Base-by-base conservation (phyloP, 2,329 filamentous ascomycete genomes). In the Taxawa tesnikishii region DNA sequence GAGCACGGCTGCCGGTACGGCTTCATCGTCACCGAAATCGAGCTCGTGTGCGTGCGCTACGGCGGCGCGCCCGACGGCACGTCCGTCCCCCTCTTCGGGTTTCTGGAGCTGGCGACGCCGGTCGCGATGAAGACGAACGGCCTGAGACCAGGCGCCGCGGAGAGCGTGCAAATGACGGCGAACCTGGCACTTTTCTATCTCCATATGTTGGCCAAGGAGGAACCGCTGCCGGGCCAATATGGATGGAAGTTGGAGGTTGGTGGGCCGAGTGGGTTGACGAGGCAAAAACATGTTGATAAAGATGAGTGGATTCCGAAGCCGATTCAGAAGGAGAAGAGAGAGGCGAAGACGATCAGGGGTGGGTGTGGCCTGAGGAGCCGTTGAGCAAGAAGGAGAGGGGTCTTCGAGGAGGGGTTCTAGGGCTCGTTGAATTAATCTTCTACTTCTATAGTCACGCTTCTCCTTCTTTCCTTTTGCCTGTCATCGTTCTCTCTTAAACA, bases 11-110 rank as follows among this genome's bases (percentile, higher is more conserved):
- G 83, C 53, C 78, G 88, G 37, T 96, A 94, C 56, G 88, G 88
- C 33, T 96, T 94, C 65, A 88, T 96, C 56, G 75, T 94, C 50
- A 94, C 84, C 1, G 88, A 94, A 60, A 94, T 94, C 46, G 88
- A 96, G 60, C 75, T 94, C 6, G 78, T 94, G 24, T 76, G 90
- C 45, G 84, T 94, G 1, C 83, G 87, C 47, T 83, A 81, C 43
- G 85, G 87, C 32, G 62, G 62, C 4, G 43, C 43, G 8, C 40
- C 48, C 2, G 52, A 50, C 4, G 51, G 56, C 34, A 47, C 50
- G 25, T 54, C 55, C 6, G 75, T 75, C 1, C 87, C 87, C 0
- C 76, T 84, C 53, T 94, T 94, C 50, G 87, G 88, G n/a, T 83
- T 78, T 55, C 65, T 94, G 4, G 87, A 96, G 55, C 69, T 93